Base-by-base conservation (phyloP, 2,329 filamentous ascomycete species). In the Purpureocillium lavendulum region DNA sequence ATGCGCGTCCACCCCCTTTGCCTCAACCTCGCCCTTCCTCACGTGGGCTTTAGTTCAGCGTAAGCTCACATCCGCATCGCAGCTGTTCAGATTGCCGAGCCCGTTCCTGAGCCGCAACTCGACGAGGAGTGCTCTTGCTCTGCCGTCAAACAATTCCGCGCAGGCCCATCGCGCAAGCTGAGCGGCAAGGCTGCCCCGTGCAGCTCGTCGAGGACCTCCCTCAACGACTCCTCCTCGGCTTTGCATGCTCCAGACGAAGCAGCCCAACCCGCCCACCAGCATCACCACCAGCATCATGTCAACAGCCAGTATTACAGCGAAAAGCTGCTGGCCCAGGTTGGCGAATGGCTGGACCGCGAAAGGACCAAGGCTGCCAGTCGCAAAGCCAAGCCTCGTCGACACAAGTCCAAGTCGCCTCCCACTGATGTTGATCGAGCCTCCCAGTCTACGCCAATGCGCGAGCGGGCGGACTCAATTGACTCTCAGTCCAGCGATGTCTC, bases 261-360 rank as follows among this genome's bases (percentile, higher is more conserved):
- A 6, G 17, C 44, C 8, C 42, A 47, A n/a, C 40, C 45, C 7
- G 40, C 51, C 24, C 50, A 49, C 13, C 45, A 47, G 18, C 42
- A 49, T 26, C 56, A 58, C 9, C 52, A 59, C 10, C 47, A 53
- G 12, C 55, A 59, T 41, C 56, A 53, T 14, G 57, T 58, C 24
- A 12, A 14, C n/a, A 30, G 29, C 29, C 58, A 59, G 39, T 64
- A 68, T 40, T 59, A 67, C 36, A 68, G 68, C 38, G 68, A 80
- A 49, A 75, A 70, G 46, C 61, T 94, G 7, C 63, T 92, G 21
- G 71, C 80, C 15, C 86, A 94, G 55, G 80, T 96, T 12, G 73
- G 77, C 18, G 79, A 86, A 48, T 97, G 90, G 90, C 66, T 96
- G 30, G 79, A 89, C 50, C 76, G 82, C 36, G 88, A 96, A 62